Evolutionary conservation across 495 filamentous ascomycete genomes (phyloP).

Genomic region (Umbilicaria muhlenbergii): DNA sequence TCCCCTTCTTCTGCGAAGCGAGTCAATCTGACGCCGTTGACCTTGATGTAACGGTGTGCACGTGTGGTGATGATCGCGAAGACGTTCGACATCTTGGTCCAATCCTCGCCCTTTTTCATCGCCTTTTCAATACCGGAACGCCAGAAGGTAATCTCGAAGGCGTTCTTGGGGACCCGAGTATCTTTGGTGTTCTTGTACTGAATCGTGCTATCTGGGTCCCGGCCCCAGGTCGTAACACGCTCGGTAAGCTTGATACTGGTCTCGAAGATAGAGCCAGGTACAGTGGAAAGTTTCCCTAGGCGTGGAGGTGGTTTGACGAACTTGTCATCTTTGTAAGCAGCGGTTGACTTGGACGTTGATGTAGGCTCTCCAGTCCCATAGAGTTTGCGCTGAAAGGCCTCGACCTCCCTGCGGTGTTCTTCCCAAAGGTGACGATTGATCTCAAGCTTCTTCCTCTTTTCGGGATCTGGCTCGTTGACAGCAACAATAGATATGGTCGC

Average conservation of each 20-base stretch:
- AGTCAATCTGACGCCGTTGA: constrained; percentile 50
- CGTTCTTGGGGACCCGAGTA: constrained; percentile 60
- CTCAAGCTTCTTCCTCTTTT: background rate
- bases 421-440: background rate
- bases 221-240: constrained; percentile 60
- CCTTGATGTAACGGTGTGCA: constrained; percentile 48
- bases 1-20: constrained; percentile 29
- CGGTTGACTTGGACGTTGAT: too few relatives aligned
- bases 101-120: constrained; percentile 41
- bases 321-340: background rate
- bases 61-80: constrained; percentile 58
- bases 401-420: background rate
- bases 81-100: constrained; percentile 33
- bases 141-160: constrained; percentile 64
- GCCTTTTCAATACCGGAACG: constrained; percentile 41
- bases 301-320: constrained; percentile 25
- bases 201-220: constrained; percentile 42
- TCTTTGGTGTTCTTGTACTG: constrained; percentile 42
- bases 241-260: constrained; percentile 47
- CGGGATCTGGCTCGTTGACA: background rate
- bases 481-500: too few relatives aligned
- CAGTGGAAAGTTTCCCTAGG: constrained; percentile 27
- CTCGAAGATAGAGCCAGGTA: constrained; percentile 30
- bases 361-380: background rate
- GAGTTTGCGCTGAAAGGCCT: background rate